Percentiles rank a stretch among this genome's conserved stretches.
Evolutionary conservation across 306 rosid species (phyloP).

Genomic region (Pterocarpus santalinus): DNA sequence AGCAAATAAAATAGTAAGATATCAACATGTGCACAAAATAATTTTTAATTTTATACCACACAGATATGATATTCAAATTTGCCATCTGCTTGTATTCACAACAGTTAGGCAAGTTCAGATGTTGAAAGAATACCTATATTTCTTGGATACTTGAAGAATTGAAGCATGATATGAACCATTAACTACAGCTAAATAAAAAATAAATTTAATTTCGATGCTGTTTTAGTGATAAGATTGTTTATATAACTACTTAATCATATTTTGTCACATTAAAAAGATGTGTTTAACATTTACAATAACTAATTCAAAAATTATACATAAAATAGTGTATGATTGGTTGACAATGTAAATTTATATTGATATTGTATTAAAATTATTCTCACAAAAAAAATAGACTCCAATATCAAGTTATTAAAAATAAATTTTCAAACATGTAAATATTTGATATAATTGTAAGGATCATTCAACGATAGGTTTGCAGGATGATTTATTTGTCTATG

Average conservation of each 20-base stretch:
- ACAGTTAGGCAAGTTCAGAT: conserved; percentile 41
- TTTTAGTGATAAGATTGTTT: no score
- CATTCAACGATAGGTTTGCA: neutral
- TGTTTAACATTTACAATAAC: no score
- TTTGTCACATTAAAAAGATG: no score
- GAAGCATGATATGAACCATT: conserved; percentile 32
- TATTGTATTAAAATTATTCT: no score
- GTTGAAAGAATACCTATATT: conserved; percentile 33
- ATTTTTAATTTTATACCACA: neutral
- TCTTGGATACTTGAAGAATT: neutral
- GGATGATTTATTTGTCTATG: neutral
- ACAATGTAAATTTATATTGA: no score
- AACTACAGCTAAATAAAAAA: neutral
- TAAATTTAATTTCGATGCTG: no score
- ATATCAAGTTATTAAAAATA: neutral
- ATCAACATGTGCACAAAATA: conserved; percentile 29
- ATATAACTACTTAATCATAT: no score
- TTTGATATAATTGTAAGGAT: no score
- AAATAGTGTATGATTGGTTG: no score
- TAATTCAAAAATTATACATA: no score
- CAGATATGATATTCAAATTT: conserved; percentile 12
- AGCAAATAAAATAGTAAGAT: conserved; percentile 22
- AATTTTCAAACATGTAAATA: neutral
- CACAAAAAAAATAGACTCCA: neutral
- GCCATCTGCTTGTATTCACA: conserved; percentile 21